These are phyloP conservation scores for Neurospora sp. DNA, from an alignment of 495 filamentous ascomycete species.

Conservation along the genomic window DNA sequence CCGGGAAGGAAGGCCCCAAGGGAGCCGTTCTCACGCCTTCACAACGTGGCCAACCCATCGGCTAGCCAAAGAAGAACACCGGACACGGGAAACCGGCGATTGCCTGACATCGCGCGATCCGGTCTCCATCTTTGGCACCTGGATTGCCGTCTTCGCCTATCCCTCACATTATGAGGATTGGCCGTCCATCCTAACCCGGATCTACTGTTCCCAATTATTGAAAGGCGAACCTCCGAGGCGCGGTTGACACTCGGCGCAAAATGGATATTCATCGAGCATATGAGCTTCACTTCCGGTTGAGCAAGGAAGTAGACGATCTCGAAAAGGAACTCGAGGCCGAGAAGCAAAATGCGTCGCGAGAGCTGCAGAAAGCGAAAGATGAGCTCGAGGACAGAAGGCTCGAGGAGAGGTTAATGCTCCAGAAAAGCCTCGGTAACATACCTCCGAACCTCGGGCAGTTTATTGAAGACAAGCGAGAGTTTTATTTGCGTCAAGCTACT, in stretches of 20 bases:
- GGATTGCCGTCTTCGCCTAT: not conserved
- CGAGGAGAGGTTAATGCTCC: not conserved
- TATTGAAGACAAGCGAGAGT: not conserved
- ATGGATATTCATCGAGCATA: not conserved
- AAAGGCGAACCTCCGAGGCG: not conserved
- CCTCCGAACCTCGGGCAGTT: not conserved
- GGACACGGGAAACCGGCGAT: not conserved
- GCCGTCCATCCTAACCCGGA: not conserved
- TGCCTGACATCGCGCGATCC: not conserved
- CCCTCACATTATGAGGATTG: not conserved
- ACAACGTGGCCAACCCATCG: not conserved
- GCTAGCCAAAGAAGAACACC: not conserved
- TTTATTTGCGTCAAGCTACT: not conserved
- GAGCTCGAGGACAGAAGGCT: not conserved
- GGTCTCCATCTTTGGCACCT: not conserved
- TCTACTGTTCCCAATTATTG: not conserved
- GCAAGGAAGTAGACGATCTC: not conserved
- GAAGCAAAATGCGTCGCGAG: constrained; percentile 1
- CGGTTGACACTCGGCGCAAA: not conserved
- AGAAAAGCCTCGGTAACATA: not conserved
- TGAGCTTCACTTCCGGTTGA: not conserved
- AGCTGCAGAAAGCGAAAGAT: not conserved
- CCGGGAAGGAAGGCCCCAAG: not conserved
- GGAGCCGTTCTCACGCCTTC: not conserved
- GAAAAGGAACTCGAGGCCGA: not conserved